Percentiles rank a stretch among this genome's conserved stretches.
phyloP scores from a whole-genome alignment of 1,284 basidiomycete species.

The Pascua sp. region DNA sequence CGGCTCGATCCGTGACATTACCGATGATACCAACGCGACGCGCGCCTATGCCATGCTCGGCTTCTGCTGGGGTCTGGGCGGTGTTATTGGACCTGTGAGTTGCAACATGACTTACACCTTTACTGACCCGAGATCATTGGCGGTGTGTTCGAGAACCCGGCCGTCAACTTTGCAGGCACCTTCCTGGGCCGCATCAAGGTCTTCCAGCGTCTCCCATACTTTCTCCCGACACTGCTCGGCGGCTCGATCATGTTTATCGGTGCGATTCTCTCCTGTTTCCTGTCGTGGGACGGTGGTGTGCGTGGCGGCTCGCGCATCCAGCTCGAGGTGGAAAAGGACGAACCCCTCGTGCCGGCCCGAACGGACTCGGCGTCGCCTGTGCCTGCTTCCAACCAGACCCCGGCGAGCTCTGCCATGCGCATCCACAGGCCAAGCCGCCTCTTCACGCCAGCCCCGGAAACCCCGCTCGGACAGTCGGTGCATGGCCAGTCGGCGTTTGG shows the following conservation, averaged over 20 bases:
- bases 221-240: constrained; percentile 82
- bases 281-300: constrained; percentile 85
- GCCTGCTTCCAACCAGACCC: constrained; percentile 5
- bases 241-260: constrained; percentile 68
- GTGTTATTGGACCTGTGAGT: constrained; percentile 52
- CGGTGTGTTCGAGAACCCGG: constrained; percentile 80
- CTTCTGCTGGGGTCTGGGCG: constrained; percentile 95
- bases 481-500: constrained; percentile 4
- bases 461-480: background rate
- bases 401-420: constrained; percentile 26
- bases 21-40: constrained; percentile 76
- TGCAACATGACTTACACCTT: background rate
- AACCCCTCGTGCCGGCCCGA: constrained; percentile 31
- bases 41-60: constrained; percentile 90
- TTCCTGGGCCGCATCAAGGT: constrained; percentile 62
- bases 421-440: constrained; percentile 6
- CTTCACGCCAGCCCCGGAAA: constrained; percentile 4
- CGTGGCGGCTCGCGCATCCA: constrained; percentile 72
- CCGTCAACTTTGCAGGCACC: constrained; percentile 70
- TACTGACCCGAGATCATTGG: constrained; percentile 60
- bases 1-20: constrained; percentile 81
- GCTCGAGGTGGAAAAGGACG: constrained; percentile 68
- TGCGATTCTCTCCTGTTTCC: constrained; percentile 78
- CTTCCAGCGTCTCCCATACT: constrained; percentile 81
- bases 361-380: constrained; percentile 12